Evolutionary conservation across 202 grass and related monocot species (phyloP), one percentile per base, ranked within the genome.

Genomic region (Dendrocalamus latiflorus): DNA sequence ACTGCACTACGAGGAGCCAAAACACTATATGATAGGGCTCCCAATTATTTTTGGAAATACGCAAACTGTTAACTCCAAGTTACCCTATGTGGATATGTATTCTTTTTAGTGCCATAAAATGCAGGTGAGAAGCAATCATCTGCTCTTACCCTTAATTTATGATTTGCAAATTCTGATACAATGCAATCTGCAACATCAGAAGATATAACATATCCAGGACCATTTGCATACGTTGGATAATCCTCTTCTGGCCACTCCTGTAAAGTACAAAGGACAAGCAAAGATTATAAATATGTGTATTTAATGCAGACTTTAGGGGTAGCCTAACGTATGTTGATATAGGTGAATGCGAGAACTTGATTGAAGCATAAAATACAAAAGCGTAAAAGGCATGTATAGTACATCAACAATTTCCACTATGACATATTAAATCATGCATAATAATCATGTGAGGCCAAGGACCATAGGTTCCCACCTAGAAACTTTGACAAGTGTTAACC

Each of bases 221-320:
- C 96, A 86, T 99, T 99, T 49, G 96, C 96, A 84, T 99, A 99
- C 34, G 90, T 89, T 74, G 96, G 96, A 82, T 99, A 96, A 79
- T 94, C 96, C 87, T 99, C 96, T 88, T 96, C 96, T 72, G 96
- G 96, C 96, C 96, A 99, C 87, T 99, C 96, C 96, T 99, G 84
- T 60, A 74, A 94, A 86, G 22, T 66, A 78, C 11, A 70, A 73
- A 73, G 81, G 8, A 68, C 22, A 63, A 78, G 67, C 36, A 76
- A 53, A 72, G 22, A 75, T 76, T 22, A 81, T 62, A 82, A 84
- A 64, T 14, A 24, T n/a, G 74, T 71, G 41, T 16, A 79, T 53
- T 78, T 57, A 71, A 14, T 43, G 12, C 3, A 17, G 48, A 61
- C n/a, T 33, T 65, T 11, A 49, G 9, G 21, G 28, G 60, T 14